Base-by-base conservation (phyloP, 768 basidiomycete species). In the Hygrocybe punicea region DNA sequence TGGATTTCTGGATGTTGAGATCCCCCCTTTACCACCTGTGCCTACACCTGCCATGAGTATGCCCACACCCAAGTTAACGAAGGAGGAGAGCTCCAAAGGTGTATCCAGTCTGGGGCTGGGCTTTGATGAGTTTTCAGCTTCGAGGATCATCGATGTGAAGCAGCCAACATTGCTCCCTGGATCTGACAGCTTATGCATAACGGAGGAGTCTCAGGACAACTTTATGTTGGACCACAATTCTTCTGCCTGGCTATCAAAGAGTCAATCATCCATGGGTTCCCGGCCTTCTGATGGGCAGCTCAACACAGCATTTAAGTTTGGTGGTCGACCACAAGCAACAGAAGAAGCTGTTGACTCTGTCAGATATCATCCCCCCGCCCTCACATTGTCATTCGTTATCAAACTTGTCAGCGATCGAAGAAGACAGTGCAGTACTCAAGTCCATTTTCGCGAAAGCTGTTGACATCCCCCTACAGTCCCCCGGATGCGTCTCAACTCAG, bases 321-420 rank as follows among this genome's bases (percentile, higher is more conserved):
- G 89, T 23, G 88, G 87, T 21, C 63, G 73, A 9, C 73, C 73
- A 4, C 17, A 19, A 62, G 65, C 21, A 62, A 62, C 25, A 58
- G 16, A 61, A 65, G 55, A 68, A 72, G 49, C 77, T 76, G 0
- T 64, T 86, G 49, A 88, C 87, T 3, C 72, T 91, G 21, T 84
- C 87, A 0, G 87, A 91, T 59, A 89, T 91, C 67, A 87, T 91
- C 49, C 89, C 88, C 6, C 83, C 87, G 0, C 77, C 79, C 0
- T 73, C 79, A 10, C 77, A 84, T 61, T 76, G 74, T 16, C 78
- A 78, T 25, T 74, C 79, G 1, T 65, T 81, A 36, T 84, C 84
- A 0, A 71, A 73, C 46, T 71, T 71, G 3, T 82, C 78, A 9
- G 64, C 73, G 39, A 66, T 69, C 55, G 73, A 74, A 4, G 80